A percentile compares a stretch with the other conserved stretches of the same genome.
These are phyloP conservation scores for Tephrocybe sp. DNA, from an alignment of 768 basidiomycete species.

Conservation along the genomic window DNA sequence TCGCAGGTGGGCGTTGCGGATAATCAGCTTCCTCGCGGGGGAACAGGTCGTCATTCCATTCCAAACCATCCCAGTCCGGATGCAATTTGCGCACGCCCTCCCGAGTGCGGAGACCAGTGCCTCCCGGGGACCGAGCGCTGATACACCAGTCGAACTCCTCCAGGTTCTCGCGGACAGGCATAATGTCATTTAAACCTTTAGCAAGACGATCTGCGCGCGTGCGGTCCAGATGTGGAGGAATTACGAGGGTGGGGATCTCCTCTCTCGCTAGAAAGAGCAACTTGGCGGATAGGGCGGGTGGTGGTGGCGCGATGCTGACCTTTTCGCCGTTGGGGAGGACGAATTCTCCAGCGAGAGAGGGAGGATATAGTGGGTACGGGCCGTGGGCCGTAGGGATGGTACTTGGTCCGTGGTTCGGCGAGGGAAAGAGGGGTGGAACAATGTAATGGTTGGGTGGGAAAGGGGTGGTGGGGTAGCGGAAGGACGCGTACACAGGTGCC, in stretches of 20 bases:
- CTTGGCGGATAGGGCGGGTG: slow-evolving; percentile 56
- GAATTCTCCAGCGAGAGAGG: slow-evolving; percentile 26
- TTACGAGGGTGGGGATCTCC: slow-evolving; percentile 43
- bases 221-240: slow-evolving; percentile 38
- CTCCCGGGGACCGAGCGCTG: slow-evolving; percentile 26
- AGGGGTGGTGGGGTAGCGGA: slow-evolving; percentile 52
- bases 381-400: slow-evolving; percentile 39
- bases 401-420: slow-evolving; percentile 13
- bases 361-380: slow-evolving; percentile 45
- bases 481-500: slow-evolving; percentile 48
- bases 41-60: background rate
- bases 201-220: slow-evolving; percentile 25
- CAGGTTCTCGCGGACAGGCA: slow-evolving; percentile 60
- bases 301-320: slow-evolving; percentile 35
- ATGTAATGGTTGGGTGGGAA: slow-evolving; percentile 61
- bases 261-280: slow-evolving; percentile 61
- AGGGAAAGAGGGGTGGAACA: slow-evolving; percentile 41
- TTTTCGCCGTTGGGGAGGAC: slow-evolving; percentile 28
- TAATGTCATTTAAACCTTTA: slow-evolving; percentile 21
- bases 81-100: background rate
- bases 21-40: background rate
- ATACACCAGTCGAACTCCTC: slow-evolving; percentile 49
- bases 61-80: slow-evolving; percentile 2
- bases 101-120: slow-evolving; percentile 4
- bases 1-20: background rate